Evolutionary conservation across 352 stramenopile species (phyloP), one percentile per base, ranked within the genome.

Genomic region (Plasmopara halstedii): DNA sequence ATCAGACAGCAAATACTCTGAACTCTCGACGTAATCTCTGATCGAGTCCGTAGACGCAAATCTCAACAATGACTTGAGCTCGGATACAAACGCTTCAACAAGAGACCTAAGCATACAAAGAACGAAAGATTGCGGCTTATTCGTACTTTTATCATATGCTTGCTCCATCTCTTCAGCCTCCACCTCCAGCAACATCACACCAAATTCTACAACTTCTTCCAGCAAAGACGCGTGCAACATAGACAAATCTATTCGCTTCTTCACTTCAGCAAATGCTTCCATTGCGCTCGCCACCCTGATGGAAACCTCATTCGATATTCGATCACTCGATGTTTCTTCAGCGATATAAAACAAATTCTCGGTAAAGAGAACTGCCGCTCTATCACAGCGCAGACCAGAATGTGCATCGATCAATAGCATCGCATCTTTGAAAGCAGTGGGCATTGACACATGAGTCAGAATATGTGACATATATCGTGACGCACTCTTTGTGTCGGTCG

Each of bases 391-490:
- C 6, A 88, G 26, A 27, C 79, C 59, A 21, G 55, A 76, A 54
- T 81, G 83, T 0, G 67, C 73, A 46, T 82, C 66, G 23, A 85
- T 73, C 29, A 88, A 58, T 18, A 74, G 56, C 37, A 88, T 65
- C 0, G 72, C 73, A 46, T 88, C 77, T 4, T 46, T 33, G 11
- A 86, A 70, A 2, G 63, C 58, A n/a, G 73, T 68, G 4, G 72
- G 55, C 2, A 57, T 55, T 1, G 46, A 40, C 27, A 79, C 61
- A 49, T 88, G 77, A 7, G 47, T 61, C 15, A 88, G 55, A 20
- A 88, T 83, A 40, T 86, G 70, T 0, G 48, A 68, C 10, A 88
- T 48, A 10, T 86, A 56, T 6, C 73, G 50, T 6, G 67, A 68
- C 4, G 64, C 73, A 40, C 62, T 73, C 15, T 67, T 64, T 10